Base-by-base conservation (phyloP, 2,329 filamentous ascomycete species). In the Phialophora tarda region DNA sequence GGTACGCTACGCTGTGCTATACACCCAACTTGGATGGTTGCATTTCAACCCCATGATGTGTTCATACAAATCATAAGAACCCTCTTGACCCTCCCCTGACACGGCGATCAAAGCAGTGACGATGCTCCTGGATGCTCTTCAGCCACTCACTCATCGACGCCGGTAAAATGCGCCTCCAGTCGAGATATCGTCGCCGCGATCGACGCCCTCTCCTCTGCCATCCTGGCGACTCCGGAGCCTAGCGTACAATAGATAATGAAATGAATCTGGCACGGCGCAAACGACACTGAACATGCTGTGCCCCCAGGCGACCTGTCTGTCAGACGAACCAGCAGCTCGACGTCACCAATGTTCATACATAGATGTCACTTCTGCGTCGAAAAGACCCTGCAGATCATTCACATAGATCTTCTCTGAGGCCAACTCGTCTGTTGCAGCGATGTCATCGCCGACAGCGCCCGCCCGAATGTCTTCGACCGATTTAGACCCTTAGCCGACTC, bases 401-500 rank as follows among this genome's bases (percentile, higher is more conserved):
- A 44, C 14, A 8, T n/a, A 44, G 38, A n/a, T n/a, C 38, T 44
- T 4, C 17, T n/a, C 17, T 3, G 3, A 21, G 38, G 7, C 6
- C 5, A 44, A 8, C 8, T n/a, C 14, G 38, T 21, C 38, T n/a
- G 38, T 1, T n/a, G 3, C 38, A n/a, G 38, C 11, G 6, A 21
- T n/a, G 2, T 44, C 6, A 21, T n/a, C 38, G 38, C 17, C 38
- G 38, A 44, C 38, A 44, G 38, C 38, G 17, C 38, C 17, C 32
- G 23, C 48, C 8, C 26, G 24, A 17, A 24, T 51, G 48, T 8
- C 21, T 26, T 51, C 10, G 5, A 12, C 21, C 24, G 11, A 51
- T 26, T 23, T 23, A 26, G 21, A 8, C 21, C 48, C 11, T 14
- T 69, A 72, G 57, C 65, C 63, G 38, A 73, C 64, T 47, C 70